A percentile compares a stretch with the other conserved stretches of the same genome.
These are phyloP conservation scores for Kwoniella europaea DNA, from an alignment of 768 basidiomycete genomes.

Conservation along the genomic window DNA sequence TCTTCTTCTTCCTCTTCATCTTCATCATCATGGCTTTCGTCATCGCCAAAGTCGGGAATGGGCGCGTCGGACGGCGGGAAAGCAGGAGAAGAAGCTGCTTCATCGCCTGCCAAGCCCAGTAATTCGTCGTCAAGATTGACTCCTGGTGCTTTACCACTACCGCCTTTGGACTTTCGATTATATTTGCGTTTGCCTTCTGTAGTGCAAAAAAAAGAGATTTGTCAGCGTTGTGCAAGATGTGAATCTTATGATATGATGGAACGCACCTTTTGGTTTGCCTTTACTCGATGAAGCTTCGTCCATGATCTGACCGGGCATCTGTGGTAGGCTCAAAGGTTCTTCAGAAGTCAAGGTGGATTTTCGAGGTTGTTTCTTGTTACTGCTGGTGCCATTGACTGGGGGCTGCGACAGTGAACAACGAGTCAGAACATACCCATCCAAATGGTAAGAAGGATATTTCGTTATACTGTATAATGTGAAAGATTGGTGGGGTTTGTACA, in stretches of 20 bases:
- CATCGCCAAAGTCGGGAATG: slow-evolving; percentile 9
- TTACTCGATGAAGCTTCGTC: slow-evolving; percentile 9
- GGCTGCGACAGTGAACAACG: not conserved
- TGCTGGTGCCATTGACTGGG: not conserved
- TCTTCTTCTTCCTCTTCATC: slow-evolving; percentile 18
- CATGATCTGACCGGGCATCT: slow-evolving; percentile 7
- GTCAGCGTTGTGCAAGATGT: not conserved
- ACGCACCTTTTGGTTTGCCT: slow-evolving; percentile 34
- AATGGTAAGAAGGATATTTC: too few species aligned
- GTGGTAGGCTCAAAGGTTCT: slow-evolving; percentile 20
- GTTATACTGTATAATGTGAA: too few species aligned
- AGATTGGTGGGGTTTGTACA: too few species aligned
- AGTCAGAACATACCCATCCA: too few species aligned
- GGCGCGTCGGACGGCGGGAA: slow-evolving; percentile 15
- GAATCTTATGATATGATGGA: not conserved
- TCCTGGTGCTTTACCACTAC: slow-evolving; percentile 11
- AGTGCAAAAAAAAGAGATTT: slow-evolving; percentile 9
- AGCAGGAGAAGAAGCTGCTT: slow-evolving; percentile 23
- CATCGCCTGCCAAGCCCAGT: slow-evolving; percentile 47
- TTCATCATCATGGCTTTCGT: slow-evolving; percentile 3
- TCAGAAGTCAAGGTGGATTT: slow-evolving; percentile 14
- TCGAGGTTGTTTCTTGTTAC: slow-evolving; percentile 9
- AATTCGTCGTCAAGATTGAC: slow-evolving; percentile 48
- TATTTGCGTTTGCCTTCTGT: slow-evolving; percentile 20
- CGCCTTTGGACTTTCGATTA: slow-evolving; percentile 22